Base-by-base conservation (phyloP, 2,329 filamentous ascomycete species). In the Colletotrichum falcatum region DNA sequence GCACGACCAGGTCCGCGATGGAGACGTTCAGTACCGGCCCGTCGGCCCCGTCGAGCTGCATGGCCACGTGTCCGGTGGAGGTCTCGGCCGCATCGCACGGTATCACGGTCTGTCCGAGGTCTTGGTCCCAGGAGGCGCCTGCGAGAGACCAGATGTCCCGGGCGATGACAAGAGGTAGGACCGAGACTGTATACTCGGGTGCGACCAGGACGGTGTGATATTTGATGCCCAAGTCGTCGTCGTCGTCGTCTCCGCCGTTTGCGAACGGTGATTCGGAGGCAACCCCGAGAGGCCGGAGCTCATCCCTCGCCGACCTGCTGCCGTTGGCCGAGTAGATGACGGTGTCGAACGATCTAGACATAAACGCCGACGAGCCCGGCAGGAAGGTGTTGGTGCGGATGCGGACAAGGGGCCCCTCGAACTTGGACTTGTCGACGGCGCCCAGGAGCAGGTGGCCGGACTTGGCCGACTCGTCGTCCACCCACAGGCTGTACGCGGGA, bases 401-500 rank as follows among this genome's bases (percentile, higher is more conserved):
- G 1, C 72, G 69, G 35, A 58, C 44, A 44, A 83, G 77, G 46
- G 74, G 74, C 48, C 74, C 75, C 0, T 60, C 55, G 54, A 62
- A 72, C 18, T 69, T 69, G 23, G 65, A 70, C 30, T 30, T 61
- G 59, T 73, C 72, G 35, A 73, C 39, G 1, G 72, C 72, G 44
- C 72, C 72, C 20, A 73, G 42, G 3, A 73, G 62, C 2, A 73
- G 46, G 33, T 39, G 55, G 6, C 72, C 72, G 2, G 65, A 56
- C 46, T 49, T 37, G 14, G n/a, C 49, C 1, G 55, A 48, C n/a
- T 53, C 35, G 30, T 60, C 58, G 1, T 69, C 83, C 56, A 89
- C 82, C 83, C 91, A 94, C 26, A 94, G 79, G 71, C 90, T 93
- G 81, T 92, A 94, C 4, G 90, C 89, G 73, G 88, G 87, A 42